Evolutionary conservation across 805 yeast genomes (phyloP), one percentile per base, ranked within the genome.

Genomic region (Metschnikowia henanensis): DNA sequence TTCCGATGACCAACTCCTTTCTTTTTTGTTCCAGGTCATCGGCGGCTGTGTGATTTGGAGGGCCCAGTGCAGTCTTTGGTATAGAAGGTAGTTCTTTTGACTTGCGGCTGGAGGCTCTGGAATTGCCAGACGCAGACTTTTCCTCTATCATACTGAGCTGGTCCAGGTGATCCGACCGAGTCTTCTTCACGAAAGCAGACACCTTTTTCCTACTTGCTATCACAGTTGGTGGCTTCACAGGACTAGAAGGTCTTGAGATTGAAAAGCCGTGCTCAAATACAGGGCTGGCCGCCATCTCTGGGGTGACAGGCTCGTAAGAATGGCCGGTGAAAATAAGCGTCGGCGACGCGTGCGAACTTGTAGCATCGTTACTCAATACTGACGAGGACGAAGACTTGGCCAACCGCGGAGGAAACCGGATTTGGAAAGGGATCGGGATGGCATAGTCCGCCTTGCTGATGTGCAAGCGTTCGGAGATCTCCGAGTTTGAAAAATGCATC

Each of bases 71-170:
- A n/a, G n/a, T n/a, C n/a, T n/a, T 10, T 32, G 45, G 45, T n/a
- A 41, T 31, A 3, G 32, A 21, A 10, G 45, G 45, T 25, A 41
- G 45, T 5, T 41, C 40, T 16, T 49, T 51, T 4, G 47, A 44
- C n/a, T 51, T 59, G 4, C 62, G 37, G 38, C 72, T 70, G 6
- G 70, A 50, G 6, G 46, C 41, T 45, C 74, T 57, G 4, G 73
- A 66, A 38, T 60, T 56, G 3, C 52, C 59, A 22, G 32, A n/a
- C 9, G 25, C 39, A 2, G 72, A 63, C 23, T 57, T 64, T 43
- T 72, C 76, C 49, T 71, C 75, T 16, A 72, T 71, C 32, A 70
- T 62, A 50, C 76, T 72, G 39, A 72, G 60, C 35, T 63, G 73
- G 48, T 70, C 75, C 15, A 50, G 56, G 1, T 63, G 58, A 39